Evolutionary conservation across 2,329 filamentous ascomycete species (phyloP), one percentile per base, ranked within the genome.

Genomic region (Clarireedia sp.): DNA sequence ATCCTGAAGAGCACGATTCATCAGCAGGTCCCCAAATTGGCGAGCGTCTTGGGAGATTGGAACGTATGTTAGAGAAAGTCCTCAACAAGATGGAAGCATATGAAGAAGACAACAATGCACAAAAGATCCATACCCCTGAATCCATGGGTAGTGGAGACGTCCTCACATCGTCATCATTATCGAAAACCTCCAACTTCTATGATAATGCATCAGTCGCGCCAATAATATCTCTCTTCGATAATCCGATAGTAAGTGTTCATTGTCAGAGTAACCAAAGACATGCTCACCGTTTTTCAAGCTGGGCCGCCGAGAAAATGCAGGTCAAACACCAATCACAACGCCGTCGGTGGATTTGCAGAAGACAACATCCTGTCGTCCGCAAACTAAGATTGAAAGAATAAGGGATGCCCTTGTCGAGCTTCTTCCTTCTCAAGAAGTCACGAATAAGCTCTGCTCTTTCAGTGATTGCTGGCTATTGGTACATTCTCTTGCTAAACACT

Each of bases 151-250:
- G 44, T 16, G 45, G 59, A 49, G 66, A 68, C 59, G 61, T 66
- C 41, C 59, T 64, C 17, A 59, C 63, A 17, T 60, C 63, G 19
- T 60, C 63, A 17, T 61, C 57, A 41, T 16, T 57, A 9, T 49
- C 57, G 14, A 60, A 57, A 49, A 49, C 46, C 6, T 45, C 58
- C 1, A 51, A 49, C 7, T 55, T 48, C 37, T 45, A 57, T 24
- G 61, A 62, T 24, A 60, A 59, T n/a, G 54, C 55, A 14, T 63
- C 62, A 16, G 57, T 62, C 14, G 56, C 55, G 16, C 65, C 63
- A 9, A 61, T 65, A 45, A 52, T 67, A n/a, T 61, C 64, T 17
- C 58, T 68, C 9, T 68, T 67, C 57, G 66, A 68, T 44, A 65
- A 64, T 52, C 29, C 58, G 38, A 57, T 67, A 23, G 64, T 67